A percentile compares a stretch with the other conserved stretches of the same genome.
Evolutionary conservation across 805 yeast genomes (phyloP).

Genomic region (Pichia nanzhaoensis): DNA sequence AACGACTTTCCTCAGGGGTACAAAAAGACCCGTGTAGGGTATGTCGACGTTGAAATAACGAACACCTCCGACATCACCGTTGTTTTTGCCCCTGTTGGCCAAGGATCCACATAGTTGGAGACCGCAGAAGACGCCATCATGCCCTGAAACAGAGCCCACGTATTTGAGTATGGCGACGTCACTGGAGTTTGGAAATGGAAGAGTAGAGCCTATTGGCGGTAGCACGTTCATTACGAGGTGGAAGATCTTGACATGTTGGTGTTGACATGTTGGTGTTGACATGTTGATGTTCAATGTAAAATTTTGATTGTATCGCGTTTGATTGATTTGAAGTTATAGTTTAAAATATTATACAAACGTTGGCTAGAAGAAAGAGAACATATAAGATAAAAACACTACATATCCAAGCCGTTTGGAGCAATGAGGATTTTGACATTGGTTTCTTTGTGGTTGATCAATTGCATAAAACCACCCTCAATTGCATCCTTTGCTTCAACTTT

Average conservation of each 20-base stretch:
- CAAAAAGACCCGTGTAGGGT: conserved; percentile 70
- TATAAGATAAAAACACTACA: conserved; percentile 1
- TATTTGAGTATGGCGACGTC: conserved; percentile 62
- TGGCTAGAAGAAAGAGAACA: not conserved
- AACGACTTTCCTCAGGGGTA: conserved; percentile 44
- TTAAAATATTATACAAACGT: too few relatives aligned
- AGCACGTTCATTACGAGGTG: not conserved
- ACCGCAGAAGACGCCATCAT: conserved; percentile 78
- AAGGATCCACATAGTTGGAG: conserved; percentile 71
- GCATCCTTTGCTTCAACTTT: conserved; percentile 44
- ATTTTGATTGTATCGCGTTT: too few relatives aligned
- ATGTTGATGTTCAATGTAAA: too few relatives aligned
- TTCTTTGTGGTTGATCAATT: conserved; percentile 46
- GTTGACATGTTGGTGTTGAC: too few relatives aligned
- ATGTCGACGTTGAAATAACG: conserved; percentile 58
- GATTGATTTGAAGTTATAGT: too few relatives aligned
- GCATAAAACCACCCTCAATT: conserved; percentile 46
- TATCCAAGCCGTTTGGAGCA: conserved; percentile 35
- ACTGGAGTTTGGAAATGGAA: conserved; percentile 9
- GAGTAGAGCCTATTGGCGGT: conserved; percentile 7
- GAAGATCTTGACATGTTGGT: too few relatives aligned
- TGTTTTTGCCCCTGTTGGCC: conserved; percentile 66
- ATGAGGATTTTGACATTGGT: conserved; percentile 49
- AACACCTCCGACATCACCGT: conserved; percentile 72
- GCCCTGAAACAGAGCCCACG: conserved; percentile 67